Evolutionary conservation across 2,329 filamentous ascomycete species (phyloP).

Genomic region (Dothiorella sarmentorum): DNA sequence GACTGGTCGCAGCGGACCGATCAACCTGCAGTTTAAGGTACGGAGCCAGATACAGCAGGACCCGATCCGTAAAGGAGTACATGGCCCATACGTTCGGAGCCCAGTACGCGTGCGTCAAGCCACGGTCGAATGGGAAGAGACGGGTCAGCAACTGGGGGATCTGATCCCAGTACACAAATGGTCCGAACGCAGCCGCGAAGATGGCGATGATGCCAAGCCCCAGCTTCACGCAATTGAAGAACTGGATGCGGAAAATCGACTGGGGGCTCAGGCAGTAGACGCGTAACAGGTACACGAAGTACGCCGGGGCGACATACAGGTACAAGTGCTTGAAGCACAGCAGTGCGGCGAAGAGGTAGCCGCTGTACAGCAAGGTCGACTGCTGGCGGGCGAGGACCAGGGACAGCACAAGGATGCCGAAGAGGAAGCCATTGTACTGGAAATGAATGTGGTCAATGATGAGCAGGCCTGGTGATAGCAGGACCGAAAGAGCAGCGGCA

Average conservation of each 20-base stretch:
- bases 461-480: conserved; percentile 86
- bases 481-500: conserved; percentile 79
- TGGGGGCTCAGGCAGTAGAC: conserved; percentile 79
- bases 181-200: conserved; percentile 80
- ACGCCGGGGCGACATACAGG: conserved; percentile 91
- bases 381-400: conserved; percentile 75
- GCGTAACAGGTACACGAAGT: conserved; percentile 89
- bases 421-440: conserved; percentile 97
- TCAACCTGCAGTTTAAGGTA: conserved; percentile 73
- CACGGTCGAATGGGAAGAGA: conserved; percentile 89
- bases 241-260: conserved; percentile 71
- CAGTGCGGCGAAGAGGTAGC: conserved; percentile 76
- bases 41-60: conserved; percentile 79
- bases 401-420: conserved; percentile 83
- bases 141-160: conserved; percentile 78
- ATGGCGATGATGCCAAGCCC: conserved; percentile 68
- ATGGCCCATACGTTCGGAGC: conserved; percentile 96
- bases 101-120: conserved; percentile 97
- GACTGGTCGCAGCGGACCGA: conserved; percentile 73
- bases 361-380: conserved; percentile 72
- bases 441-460: conserved; percentile 99
- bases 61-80: conserved; percentile 85
- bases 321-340: conserved; percentile 98
- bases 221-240: conserved; percentile 79
- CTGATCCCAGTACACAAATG: conserved; percentile 78